Conservation (phyloP, 257 asterid genomes). For the Agastache rugosa region DNA sequence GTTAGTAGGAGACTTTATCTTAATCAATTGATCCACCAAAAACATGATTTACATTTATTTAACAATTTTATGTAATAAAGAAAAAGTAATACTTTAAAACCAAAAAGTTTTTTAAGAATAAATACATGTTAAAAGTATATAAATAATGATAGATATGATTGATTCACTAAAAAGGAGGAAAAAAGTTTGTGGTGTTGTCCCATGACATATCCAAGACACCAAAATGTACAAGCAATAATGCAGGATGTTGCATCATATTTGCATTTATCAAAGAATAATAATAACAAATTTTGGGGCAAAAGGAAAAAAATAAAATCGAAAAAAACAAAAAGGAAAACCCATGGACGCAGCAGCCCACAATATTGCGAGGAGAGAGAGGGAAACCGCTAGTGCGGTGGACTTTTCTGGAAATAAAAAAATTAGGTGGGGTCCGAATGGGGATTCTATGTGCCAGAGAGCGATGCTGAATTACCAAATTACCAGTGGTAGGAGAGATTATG, state of each 20-base stretch:
- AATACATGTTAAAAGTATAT: not conserved
- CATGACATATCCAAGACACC: slow-evolving; percentile 28
- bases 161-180: slow-evolving; percentile 12
- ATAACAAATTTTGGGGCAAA: not conserved
- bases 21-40: not conserved
- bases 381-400: slow-evolving; percentile 43
- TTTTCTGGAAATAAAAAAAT: slow-evolving; percentile 24
- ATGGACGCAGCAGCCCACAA: slow-evolving; percentile 44
- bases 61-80: too few relatives aligned
- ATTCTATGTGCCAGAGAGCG: slow-evolving; percentile 28
- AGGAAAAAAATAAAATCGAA: not conserved
- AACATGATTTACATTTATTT: not conserved
- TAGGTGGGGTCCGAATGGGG: slow-evolving; percentile 29
- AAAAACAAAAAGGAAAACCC: not conserved
- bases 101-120: not conserved
- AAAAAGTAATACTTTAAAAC: not conserved
- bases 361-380: slow-evolving; percentile 24
- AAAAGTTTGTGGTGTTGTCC: not conserved
- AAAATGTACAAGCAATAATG: slow-evolving; percentile 39
- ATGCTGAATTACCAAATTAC: not conserved
- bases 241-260: slow-evolving; percentile 34
- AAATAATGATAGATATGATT: slow-evolving; percentile 17
- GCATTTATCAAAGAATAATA: slow-evolving; percentile 14
- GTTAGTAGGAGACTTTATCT: not conserved
- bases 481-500: not conserved